These are phyloP conservation scores for Suillus americanus DNA, from an alignment of 768 basidiomycete species.

Conservation along the genomic window DNA sequence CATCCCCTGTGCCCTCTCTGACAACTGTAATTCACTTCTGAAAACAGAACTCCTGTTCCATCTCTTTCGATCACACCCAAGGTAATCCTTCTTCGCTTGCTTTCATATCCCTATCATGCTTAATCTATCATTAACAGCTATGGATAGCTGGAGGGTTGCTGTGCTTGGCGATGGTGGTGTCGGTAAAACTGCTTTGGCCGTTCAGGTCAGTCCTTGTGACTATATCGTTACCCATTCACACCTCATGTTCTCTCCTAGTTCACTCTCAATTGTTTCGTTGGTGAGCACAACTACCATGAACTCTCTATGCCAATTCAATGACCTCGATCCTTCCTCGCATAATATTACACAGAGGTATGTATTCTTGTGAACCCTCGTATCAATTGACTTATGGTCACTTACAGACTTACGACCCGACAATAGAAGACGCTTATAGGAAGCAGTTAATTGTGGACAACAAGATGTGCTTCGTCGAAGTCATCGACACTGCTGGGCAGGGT, in stretches of 20 bases:
- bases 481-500: conserved; percentile 98
- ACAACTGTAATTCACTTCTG: conserved; percentile 13
- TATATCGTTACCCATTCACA: conserved; percentile 8
- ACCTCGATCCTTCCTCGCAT: conserved; percentile 16
- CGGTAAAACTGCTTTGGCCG: conserved; percentile 94
- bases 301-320: conserved; percentile 13
- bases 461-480: conserved; percentile 95
- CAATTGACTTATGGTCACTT: conserved; percentile 10
- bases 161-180: conserved; percentile 97
- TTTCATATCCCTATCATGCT: conserved; percentile 13
- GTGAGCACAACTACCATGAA: conserved; percentile 44
- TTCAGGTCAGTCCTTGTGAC: conserved; percentile 64
- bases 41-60: conserved; percentile 18
- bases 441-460: conserved; percentile 92
- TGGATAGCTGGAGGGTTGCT: conserved; percentile 96
- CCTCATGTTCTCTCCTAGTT: conserved; percentile 54
- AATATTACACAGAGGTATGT: conserved; percentile 50
- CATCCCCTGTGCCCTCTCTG: conserved; percentile 1
- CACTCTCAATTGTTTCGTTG: conserved; percentile 94
- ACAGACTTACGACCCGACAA: conserved; percentile 96
- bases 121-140: conserved; percentile 38
- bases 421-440: conserved; percentile 97
- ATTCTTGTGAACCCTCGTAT: conserved; percentile 10
- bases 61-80: conserved; percentile 29
- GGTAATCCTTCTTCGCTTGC: conserved; percentile 16